Conservation (phyloP, 2,329 filamentous ascomycete species). For the Dothidotthia symphoricarpi region DNA sequence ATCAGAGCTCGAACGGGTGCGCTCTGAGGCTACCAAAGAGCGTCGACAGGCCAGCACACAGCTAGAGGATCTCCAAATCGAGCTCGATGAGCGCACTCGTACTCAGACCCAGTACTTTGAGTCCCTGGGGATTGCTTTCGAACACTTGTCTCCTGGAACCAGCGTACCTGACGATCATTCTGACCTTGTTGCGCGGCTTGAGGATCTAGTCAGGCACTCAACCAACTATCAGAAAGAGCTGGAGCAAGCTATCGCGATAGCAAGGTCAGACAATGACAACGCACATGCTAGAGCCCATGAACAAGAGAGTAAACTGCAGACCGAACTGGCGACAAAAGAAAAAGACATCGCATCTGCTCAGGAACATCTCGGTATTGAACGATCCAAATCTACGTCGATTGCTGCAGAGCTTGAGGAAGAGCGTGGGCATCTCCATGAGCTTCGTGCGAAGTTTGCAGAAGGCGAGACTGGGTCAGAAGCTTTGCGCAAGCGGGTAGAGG, state of each 20-base stretch:
- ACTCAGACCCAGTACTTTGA: constrained; percentile 28
- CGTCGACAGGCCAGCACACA: constrained; percentile 44
- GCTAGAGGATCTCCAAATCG: constrained; percentile 54
- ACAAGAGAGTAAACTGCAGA: constrained; percentile 39
- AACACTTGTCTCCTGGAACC: constrained; percentile 38
- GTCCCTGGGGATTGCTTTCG: constrained; percentile 37
- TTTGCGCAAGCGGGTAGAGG: constrained; percentile 69
- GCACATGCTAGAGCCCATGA: constrained; percentile 42
- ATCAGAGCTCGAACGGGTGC: constrained; percentile 65
- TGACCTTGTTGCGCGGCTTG: constrained; percentile 44
- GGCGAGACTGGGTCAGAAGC: constrained; percentile 82
- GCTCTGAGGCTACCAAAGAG: constrained; percentile 51
- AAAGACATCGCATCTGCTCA: constrained; percentile 36
- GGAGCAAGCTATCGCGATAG: constrained; percentile 48
- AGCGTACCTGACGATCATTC: constrained; percentile 40
- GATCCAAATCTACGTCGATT: constrained; percentile 48
- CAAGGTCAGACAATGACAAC: constrained; percentile 48
- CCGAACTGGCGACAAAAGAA: constrained; percentile 42
- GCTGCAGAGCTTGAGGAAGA: constrained; percentile 61
- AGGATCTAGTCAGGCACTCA: constrained; percentile 46
- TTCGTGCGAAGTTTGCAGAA: constrained; percentile 72
- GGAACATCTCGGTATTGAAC: constrained; percentile 50
- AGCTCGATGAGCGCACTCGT: constrained; percentile 56
- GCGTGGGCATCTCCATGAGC: constrained; percentile 64
- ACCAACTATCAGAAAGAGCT: constrained; percentile 47